Base-by-base conservation (phyloP, 805 yeast species). In the Ogataea pilisensis region DNA sequence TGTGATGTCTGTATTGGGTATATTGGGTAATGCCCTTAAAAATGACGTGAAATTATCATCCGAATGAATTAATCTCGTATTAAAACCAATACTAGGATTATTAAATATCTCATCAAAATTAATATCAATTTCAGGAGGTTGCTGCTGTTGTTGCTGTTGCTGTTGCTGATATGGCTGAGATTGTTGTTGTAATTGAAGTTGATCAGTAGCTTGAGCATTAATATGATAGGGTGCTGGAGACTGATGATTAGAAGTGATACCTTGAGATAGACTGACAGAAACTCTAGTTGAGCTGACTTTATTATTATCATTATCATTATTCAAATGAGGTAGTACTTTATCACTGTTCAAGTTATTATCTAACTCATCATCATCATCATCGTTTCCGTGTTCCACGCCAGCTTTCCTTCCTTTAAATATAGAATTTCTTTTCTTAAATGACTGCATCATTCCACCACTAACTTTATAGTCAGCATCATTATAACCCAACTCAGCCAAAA, bases 11-110 rank as follows among this genome's bases (percentile, higher is more conserved):
- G 31, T 17, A 24, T 37, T 8, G 25, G 29, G 16, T 14, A 27
- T 27, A n/a, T 6, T 14, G 25, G 46, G 28, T 20, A 40, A 31
- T 25, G 20, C 41, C 35, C 36, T 45, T 11, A 45, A 41, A 20
- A 46, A 43, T 24, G 50, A 48, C 26, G 51, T 39, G 37, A 46
- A 54, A 29, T 49, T 51, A 41, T 64, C 68, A 40, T 63, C 68
- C 0, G 66, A 58, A 31, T 65, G 69, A 31, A 65, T 63, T 28
- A 65, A 46, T 31, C 61, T 51, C 1, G 69, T 65, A 35, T 57
- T 64, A 45, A 65, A 65, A 8, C 69, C 69, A 29, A 65, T 41
- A 14, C 53, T 45, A 11, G 41, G 51, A 32, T 44, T 52, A 35
- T 41, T 56, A 37, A 62, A 59, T 3, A 62, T 57, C 2, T 55